Evolutionary conservation across 176 grass and related monocot genomes (phyloP).

Genomic region (Dendrocalamus sinicus): DNA sequence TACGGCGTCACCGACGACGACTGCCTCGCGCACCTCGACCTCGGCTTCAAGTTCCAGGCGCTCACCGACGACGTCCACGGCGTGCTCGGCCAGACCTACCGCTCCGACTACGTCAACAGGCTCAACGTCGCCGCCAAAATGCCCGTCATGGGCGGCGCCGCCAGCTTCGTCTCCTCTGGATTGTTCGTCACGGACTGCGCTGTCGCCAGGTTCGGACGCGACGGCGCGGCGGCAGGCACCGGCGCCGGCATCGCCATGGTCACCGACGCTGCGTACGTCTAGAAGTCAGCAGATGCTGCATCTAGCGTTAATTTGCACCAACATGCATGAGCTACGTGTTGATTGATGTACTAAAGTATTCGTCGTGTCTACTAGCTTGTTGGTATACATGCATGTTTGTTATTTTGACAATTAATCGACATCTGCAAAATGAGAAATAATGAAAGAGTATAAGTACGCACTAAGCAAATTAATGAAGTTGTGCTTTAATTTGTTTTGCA

Average conservation of each 20-base stretch:
- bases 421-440: slow-evolving; percentile 26
- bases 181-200: slow-evolving; percentile 53
- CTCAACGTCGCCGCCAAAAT: slow-evolving; percentile 48
- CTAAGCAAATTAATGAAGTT: too few relatives aligned
- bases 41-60: slow-evolving; percentile 50
- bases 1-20: slow-evolving; percentile 46
- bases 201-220: slow-evolving; percentile 42
- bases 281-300: neutral
- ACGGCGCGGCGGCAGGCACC: too few relatives aligned
- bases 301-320: neutral
- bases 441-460: neutral
- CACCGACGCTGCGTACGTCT: slow-evolving; percentile 37
- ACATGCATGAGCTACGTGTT: neutral
- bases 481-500: too few relatives aligned
- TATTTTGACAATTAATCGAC: neutral
- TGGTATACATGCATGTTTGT: slow-evolving; percentile 2
- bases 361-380: neutral
- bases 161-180: slow-evolving; percentile 31
- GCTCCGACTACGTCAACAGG: slow-evolving; percentile 52
- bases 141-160: slow-evolving; percentile 54
- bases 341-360: neutral
- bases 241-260: slow-evolving; percentile 43
- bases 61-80: slow-evolving; percentile 25
- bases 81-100: slow-evolving; percentile 55
- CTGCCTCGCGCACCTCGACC: slow-evolving; percentile 56